Evolutionary conservation across 352 stramenopile genomes (phyloP).

Genomic region (Phytophthora rubi): DNA sequence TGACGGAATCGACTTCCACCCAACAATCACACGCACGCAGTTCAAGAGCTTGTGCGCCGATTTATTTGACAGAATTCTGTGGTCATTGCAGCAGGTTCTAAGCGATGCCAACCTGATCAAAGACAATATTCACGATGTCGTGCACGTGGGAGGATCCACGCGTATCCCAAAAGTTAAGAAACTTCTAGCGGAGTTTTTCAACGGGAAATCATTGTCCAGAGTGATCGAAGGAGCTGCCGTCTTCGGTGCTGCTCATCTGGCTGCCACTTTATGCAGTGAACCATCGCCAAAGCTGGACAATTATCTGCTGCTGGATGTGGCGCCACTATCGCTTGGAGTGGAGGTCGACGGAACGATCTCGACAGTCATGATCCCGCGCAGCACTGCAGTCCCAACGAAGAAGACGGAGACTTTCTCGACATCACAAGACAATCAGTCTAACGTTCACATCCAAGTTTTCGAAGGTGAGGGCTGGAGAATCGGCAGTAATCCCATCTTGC

Average conservation of each 20-base stretch:
- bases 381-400: background rate
- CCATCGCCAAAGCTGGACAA: background rate
- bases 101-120: slow-evolving; percentile 5
- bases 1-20: background rate
- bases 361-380: background rate
- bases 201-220: background rate
- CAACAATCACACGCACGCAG: background rate
- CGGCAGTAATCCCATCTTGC: background rate
- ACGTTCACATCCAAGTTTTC: background rate
- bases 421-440: background rate
- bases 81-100: background rate
- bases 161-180: background rate
- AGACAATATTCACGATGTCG: background rate
- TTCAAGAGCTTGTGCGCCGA: background rate
- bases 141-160: background rate
- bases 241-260: background rate
- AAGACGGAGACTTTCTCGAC: background rate
- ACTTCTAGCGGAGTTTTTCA: background rate
- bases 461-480: background rate
- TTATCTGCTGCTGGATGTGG: background rate
- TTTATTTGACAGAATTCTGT: background rate
- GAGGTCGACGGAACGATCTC: background rate
- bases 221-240: background rate
- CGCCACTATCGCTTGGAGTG: background rate
- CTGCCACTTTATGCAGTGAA: background rate